phyloP scores from a whole-genome alignment of 169 alveolate genomes.

The Eimeria tenella region DNA sequence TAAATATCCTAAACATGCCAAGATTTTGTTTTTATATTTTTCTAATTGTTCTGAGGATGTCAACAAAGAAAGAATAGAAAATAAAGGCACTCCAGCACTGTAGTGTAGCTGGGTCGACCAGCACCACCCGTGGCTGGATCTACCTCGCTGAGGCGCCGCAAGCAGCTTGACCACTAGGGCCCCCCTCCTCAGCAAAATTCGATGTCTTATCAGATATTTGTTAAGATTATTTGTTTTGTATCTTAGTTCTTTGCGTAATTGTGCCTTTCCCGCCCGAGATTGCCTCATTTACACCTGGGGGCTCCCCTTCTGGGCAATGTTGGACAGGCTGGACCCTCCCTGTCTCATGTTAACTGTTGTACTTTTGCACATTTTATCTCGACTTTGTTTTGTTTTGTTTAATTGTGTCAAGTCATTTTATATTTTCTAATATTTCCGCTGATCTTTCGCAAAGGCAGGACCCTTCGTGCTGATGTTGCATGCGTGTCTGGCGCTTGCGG shows the following conservation, averaged over 20 bases:
- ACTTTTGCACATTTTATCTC: neutral
- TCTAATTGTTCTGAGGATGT: neutral
- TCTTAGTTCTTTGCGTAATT: neutral
- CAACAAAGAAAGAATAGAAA: neutral
- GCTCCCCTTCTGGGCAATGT: neutral
- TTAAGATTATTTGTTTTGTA: neutral
- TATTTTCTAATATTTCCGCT: conserved; percentile 9
- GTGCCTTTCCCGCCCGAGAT: neutral
- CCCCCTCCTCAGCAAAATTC: neutral
- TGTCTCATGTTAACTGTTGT: neutral
- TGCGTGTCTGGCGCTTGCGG: conserved; percentile 56
- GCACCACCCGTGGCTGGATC: conserved; percentile 66
- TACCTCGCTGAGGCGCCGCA: conserved; percentile 35
- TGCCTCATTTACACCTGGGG: neutral
- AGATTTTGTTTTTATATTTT: neutral
- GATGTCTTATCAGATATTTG: neutral
- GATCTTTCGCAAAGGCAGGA: neutral
- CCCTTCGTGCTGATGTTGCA: conserved; percentile 29
- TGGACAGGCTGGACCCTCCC: conserved; percentile 61
- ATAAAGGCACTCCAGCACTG: neutral
- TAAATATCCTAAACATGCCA: neutral
- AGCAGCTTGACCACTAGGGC: neutral
- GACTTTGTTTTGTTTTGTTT: conserved; percentile 32
- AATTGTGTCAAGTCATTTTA: neutral
- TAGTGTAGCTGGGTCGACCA: conserved; percentile 35